Evolutionary conservation across 192 early-diverging fungal species (phyloP).

Genomic region (Fimicolochytrium jonesii): DNA sequence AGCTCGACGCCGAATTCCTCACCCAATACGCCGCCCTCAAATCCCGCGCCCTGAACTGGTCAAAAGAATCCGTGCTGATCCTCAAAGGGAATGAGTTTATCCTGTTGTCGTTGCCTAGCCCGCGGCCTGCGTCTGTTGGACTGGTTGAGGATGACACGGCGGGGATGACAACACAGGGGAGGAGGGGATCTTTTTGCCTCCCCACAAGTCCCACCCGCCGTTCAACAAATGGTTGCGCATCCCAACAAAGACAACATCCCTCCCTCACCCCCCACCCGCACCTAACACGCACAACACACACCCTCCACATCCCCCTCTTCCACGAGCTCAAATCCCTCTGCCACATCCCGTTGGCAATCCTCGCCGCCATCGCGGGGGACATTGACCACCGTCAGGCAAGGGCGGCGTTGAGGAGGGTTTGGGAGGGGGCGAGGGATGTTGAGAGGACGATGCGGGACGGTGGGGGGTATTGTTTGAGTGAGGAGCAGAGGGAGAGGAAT

Average conservation of each 20-base stretch:
- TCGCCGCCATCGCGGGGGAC: neutral
- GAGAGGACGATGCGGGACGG: neutral
- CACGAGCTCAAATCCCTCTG: constrained; percentile 17
- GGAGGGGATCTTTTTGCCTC: too few species aligned
- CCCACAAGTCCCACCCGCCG: neutral
- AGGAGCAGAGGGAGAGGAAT: constrained; percentile 5
- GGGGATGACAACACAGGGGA: neutral
- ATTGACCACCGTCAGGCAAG: neutral
- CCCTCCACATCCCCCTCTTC: constrained; percentile 12
- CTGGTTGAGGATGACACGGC: neutral
- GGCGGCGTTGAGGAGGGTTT: neutral
- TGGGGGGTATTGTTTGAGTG: neutral
- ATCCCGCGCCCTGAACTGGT: constrained; percentile 8
- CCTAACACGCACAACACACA: neutral
- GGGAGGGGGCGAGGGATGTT: neutral
- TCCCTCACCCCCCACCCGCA: neutral
- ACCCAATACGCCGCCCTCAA: constrained; percentile 1
- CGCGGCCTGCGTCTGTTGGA: too few species aligned
- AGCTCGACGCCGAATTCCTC: neutral
- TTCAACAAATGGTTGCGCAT: too few species aligned
- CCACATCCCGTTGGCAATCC: constrained; percentile 17
- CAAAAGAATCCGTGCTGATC: constrained; percentile 1
- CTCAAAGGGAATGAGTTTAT: neutral
- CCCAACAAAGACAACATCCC: neutral
- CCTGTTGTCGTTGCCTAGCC: too few species aligned